Evolutionary conservation across 345 rosid species (phyloP).

Genomic region (Eucalyptus cloeziana): DNA sequence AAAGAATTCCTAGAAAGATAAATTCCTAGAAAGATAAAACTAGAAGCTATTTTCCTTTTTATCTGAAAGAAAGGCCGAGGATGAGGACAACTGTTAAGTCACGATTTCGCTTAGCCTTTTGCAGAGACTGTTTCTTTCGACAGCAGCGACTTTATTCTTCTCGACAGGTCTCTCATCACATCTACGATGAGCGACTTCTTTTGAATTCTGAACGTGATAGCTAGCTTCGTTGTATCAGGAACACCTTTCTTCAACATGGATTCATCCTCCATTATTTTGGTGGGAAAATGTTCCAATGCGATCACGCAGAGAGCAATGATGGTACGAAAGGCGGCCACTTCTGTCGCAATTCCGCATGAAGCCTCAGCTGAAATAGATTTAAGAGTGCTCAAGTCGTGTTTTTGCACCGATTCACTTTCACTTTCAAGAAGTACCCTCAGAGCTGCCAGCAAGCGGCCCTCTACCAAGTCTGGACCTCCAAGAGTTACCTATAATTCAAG

Average conservation of each 20-base stretch:
- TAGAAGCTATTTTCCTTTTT: neutral
- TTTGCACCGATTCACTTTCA: constrained; percentile 33
- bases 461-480: constrained; percentile 59
- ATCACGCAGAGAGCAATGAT: constrained; percentile 64
- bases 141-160: constrained; percentile 32
- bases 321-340: constrained; percentile 44
- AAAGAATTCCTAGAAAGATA: neutral
- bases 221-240: constrained; percentile 39
- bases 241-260: constrained; percentile 39
- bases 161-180: constrained; percentile 54
- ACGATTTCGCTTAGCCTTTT: neutral
- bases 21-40: neutral
- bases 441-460: constrained; percentile 75
- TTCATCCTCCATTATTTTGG: constrained; percentile 76
- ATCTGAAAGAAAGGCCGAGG: neutral
- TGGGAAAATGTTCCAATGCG: constrained; percentile 66
- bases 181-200: constrained; percentile 64
- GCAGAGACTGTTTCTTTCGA: constrained; percentile 21
- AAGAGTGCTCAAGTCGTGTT: constrained; percentile 39
- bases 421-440: constrained; percentile 44
- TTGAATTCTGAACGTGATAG: constrained; percentile 61
- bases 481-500: constrained; percentile 38
- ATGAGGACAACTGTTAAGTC: neutral
- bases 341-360: constrained; percentile 63
- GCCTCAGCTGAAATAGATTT: constrained; percentile 50